Evolutionary conservation across 2,329 filamentous ascomycete genomes (phyloP).

Genomic region (Monosporascus sp.): DNA sequence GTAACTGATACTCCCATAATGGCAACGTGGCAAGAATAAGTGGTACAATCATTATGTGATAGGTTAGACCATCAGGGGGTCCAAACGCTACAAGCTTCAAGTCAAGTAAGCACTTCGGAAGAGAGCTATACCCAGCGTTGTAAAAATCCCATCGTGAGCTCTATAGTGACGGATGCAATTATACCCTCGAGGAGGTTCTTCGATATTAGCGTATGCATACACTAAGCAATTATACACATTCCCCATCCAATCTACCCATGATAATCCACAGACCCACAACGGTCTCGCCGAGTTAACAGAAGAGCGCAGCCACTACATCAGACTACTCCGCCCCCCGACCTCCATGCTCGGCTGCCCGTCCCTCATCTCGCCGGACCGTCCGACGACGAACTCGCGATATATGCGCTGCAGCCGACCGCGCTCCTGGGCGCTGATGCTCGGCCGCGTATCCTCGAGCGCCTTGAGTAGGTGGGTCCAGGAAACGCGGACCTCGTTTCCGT

Average conservation of each 20-base stretch:
- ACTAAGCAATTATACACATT: not conserved
- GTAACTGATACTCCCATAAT: too few species aligned
- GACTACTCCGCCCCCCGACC: constrained; percentile 83
- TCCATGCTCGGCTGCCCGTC: constrained; percentile 89
- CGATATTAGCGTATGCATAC: too few species aligned
- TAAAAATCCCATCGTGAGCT: too few species aligned
- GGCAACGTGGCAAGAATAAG: too few species aligned
- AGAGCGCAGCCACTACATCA: constrained; percentile 60
- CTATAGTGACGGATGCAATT: too few species aligned
- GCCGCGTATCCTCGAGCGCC: constrained; percentile 69
- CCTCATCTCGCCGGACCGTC: constrained; percentile 90
- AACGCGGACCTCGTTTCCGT: constrained; percentile 68
- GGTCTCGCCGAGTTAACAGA: too few species aligned
- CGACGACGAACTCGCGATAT: constrained; percentile 88
- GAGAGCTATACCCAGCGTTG: too few species aligned
- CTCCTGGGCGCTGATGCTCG: constrained; percentile 79
- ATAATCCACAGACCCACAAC: not conserved
- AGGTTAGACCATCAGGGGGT: too few species aligned
- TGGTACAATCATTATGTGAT: too few species aligned
- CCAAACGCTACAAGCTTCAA: too few species aligned
- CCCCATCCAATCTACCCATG: not conserved
- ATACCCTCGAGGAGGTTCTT: too few species aligned
- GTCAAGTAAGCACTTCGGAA: too few species aligned
- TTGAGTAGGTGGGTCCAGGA: constrained; percentile 77
- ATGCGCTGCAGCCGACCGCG: constrained; percentile 69